Percentiles rank a stretch among this genome's conserved stretches.
Evolutionary conservation across 108 stramenopile species (phyloP).

Genomic region (Fragilaria radians): DNA sequence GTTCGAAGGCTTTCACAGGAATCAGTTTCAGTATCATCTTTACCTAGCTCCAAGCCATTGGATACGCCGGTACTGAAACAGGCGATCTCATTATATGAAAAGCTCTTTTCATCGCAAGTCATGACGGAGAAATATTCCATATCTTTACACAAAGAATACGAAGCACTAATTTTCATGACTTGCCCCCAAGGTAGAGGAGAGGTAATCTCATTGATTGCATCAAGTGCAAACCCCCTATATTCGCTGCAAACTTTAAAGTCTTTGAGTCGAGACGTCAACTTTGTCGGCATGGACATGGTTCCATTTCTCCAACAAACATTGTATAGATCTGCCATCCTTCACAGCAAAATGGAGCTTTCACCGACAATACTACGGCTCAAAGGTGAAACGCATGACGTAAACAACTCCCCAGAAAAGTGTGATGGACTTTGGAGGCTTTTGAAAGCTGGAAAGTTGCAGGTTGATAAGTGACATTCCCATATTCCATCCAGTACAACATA

Average conservation of each 20-base stretch:
- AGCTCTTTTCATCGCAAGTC: neutral
- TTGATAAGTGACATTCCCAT: neutral
- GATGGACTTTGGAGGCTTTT: too few species aligned
- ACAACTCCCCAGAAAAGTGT: too few species aligned
- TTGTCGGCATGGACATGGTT: slow-evolving; percentile 6
- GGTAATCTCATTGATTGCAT: neutral
- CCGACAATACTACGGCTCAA: slow-evolving; percentile 57
- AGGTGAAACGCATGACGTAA: neutral
- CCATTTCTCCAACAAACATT: slow-evolving; percentile 23
- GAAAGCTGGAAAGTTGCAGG: too few species aligned
- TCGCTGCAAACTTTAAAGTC: neutral
- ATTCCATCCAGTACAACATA: neutral
- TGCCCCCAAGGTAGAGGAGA: neutral
- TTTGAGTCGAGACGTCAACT: neutral
- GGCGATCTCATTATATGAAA: neutral
- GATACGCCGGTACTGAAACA: neutral
- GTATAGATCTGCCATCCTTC: slow-evolving; percentile 42
- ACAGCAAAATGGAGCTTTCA: slow-evolving; percentile 47
- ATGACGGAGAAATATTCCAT: neutral
- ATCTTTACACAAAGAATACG: neutral
- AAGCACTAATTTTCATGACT: neutral
- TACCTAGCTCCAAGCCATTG: neutral
- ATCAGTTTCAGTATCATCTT: slow-evolving; percentile 1
- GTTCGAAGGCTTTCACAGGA: slow-evolving; percentile 24
- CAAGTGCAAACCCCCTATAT: neutral